Base-by-base conservation (phyloP, 331 rosid species). In the Stylosanthes scabra region DNA sequence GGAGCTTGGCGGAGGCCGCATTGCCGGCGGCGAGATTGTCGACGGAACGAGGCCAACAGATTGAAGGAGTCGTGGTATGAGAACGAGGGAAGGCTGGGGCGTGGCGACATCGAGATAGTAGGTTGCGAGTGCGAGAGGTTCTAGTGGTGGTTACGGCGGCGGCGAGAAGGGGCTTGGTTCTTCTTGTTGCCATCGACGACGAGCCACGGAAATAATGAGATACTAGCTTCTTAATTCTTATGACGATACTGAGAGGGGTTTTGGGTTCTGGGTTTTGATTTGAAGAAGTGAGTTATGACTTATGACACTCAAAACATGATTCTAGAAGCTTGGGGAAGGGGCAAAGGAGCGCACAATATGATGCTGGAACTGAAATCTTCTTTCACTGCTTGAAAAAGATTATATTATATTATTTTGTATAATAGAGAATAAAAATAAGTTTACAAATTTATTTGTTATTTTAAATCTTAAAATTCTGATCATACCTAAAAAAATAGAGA, bases 161-260 rank as follows among this genome's bases (percentile, higher is more conserved):
- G 20, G 88, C 81, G 59, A 88, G 11, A 39, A 81, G 75, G 42
- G 90, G 78, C 76, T 81, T 83, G 69, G 86, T 86, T 82, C 81
- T 86, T 85, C 97, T 80, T 66, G 84, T 81, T 20, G 89, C 93
- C 96, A 94, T 94, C 45, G 40, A 64, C 59, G 34, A 52, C 55
- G 42, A 46, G 7, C 7, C 51, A 42, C 9, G 25, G 8, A 31
- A 7, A 34, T 74, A 8, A 45, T 65, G 42, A 25, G 13, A 6
- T 34, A 11, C 6, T 34, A 46, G n/a, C 14, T n/a, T n/a, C n/a
- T n/a, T n/a, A n/a, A n/a, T 49, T 14, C 55, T 13, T 13, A 6
- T 3, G 1, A 46, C n/a, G 11, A 46, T 9, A 14, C 27, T 14
- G 58, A 52, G 14, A 10, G 51, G 16, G 55, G 55, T 14, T 14